Conservation (phyloP, 768 basidiomycete species). For the Mycena latifolia region DNA sequence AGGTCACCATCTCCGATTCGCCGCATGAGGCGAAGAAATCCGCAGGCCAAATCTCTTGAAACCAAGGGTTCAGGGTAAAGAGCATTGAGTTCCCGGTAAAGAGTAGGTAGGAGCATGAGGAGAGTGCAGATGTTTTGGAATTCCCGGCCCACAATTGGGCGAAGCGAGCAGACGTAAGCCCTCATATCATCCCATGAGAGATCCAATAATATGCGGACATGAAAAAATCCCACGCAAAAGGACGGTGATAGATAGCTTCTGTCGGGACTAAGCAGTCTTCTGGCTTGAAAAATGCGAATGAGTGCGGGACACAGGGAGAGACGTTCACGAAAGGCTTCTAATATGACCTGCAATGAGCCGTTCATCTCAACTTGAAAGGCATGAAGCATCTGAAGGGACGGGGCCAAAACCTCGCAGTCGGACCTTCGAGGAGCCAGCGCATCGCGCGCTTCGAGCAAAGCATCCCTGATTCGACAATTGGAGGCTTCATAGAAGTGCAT, state of each 20-base stretch:
- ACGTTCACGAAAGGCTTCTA: neutral
- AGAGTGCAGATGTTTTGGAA: neutral
- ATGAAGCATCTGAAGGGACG: neutral
- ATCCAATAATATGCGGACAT: too few species aligned
- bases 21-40: conserved; percentile 10
- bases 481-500: neutral
- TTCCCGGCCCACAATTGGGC: neutral
- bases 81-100: conserved; percentile 7
- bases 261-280: neutral
- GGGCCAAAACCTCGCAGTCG: neutral
- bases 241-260: neutral
- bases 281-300: conserved; percentile 7
- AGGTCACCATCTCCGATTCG: neutral
- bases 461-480: neutral
- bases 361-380: neutral
- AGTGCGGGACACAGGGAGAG: neutral
- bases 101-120: neutral
- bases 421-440: neutral
- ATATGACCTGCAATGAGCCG: neutral
- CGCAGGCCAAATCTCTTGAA: conserved; percentile 2
- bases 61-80: too few species aligned
- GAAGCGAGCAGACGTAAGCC: neutral
- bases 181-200: conserved; percentile 17
- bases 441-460: neutral
- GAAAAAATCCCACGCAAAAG: neutral